phyloP scores from a whole-genome alignment of 208 protist genomes.

The Phytomonas sp. region DNA sequence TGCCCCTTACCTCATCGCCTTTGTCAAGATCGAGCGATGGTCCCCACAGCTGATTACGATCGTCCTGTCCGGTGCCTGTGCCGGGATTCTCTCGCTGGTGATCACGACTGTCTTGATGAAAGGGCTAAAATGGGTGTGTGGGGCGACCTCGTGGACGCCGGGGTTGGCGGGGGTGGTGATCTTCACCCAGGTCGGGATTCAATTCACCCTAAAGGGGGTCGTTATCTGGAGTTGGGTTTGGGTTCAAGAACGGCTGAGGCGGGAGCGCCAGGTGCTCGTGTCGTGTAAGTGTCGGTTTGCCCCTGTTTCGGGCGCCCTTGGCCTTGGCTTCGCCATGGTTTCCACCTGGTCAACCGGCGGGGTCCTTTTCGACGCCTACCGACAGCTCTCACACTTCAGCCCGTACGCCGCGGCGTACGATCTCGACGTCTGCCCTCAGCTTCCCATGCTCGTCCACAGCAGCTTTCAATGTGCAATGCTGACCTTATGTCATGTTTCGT shows the following conservation, averaged over 20 bases:
- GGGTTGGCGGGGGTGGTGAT: slow-evolving; percentile 15
- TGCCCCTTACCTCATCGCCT: neutral
- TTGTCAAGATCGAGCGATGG: neutral
- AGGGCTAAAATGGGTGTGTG: neutral
- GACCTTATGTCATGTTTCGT: slow-evolving; percentile 39
- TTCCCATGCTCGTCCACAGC: slow-evolving; percentile 40
- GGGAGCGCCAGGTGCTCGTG: slow-evolving; percentile 27
- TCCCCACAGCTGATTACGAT: neutral
- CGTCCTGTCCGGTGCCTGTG: neutral
- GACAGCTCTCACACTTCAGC: slow-evolving; percentile 1
- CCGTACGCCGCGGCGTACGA: slow-evolving; percentile 1
- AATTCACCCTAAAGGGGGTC: slow-evolving; percentile 16
- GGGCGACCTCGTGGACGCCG: neutral
- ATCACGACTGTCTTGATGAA: neutral
- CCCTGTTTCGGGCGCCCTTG: slow-evolving; percentile 32
- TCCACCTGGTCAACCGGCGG: slow-evolving; percentile 32
- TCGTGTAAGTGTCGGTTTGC: slow-evolving; percentile 31
- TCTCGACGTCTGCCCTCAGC: slow-evolving; percentile 26
- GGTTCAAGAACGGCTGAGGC: slow-evolving; percentile 21
- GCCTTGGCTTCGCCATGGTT: slow-evolving; percentile 35
- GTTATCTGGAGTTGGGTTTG: slow-evolving; percentile 22
- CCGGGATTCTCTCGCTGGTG: neutral
- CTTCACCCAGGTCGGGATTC: slow-evolving; percentile 16
- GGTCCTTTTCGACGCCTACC: slow-evolving; percentile 28
- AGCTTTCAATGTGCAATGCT: slow-evolving; percentile 42